phyloP scores from a whole-genome alignment of 2,329 filamentous ascomycete genomes.

The Phialophora macrospora region DNA sequence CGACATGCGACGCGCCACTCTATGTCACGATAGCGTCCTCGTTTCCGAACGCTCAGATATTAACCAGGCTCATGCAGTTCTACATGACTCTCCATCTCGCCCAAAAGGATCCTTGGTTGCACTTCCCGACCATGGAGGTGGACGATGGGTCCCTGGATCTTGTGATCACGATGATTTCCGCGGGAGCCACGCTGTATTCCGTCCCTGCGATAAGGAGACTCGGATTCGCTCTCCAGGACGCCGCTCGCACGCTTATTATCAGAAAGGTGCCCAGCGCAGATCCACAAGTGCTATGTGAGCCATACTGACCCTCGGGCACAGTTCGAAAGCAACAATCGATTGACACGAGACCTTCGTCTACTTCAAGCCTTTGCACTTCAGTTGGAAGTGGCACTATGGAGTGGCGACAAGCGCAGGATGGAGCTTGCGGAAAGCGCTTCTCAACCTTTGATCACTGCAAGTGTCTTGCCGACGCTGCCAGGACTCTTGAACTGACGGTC shows the following conservation, averaged over 20 bases:
- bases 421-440: slow-evolving; percentile 47
- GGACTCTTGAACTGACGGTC: not conserved
- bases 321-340: slow-evolving; percentile 46
- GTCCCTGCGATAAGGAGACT: slow-evolving; percentile 48
- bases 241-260: slow-evolving; percentile 23
- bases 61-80: slow-evolving; percentile 49
- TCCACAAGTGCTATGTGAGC: not conserved
- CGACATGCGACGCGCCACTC: slow-evolving; percentile 53
- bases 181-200: slow-evolving; percentile 47
- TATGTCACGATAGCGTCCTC: slow-evolving; percentile 46
- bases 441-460: slow-evolving; percentile 43
- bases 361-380: slow-evolving; percentile 46
- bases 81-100: slow-evolving; percentile 43
- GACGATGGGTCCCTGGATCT: slow-evolving; percentile 47
- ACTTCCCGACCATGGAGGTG: slow-evolving; percentile 47
- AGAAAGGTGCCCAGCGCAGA: not conserved
- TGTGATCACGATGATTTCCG: slow-evolving; percentile 46
- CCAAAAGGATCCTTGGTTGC: slow-evolving; percentile 45
- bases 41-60: slow-evolving; percentile 51
- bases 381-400: slow-evolving; percentile 47
- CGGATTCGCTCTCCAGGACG: slow-evolving; percentile 51
- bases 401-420: slow-evolving; percentile 47
- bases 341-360: slow-evolving; percentile 43
- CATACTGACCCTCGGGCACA: not conserved
- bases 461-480: not conserved